Base-by-base conservation (phyloP, 1,284 basidiomycete genomes). In the Trichosporon sp. region DNA sequence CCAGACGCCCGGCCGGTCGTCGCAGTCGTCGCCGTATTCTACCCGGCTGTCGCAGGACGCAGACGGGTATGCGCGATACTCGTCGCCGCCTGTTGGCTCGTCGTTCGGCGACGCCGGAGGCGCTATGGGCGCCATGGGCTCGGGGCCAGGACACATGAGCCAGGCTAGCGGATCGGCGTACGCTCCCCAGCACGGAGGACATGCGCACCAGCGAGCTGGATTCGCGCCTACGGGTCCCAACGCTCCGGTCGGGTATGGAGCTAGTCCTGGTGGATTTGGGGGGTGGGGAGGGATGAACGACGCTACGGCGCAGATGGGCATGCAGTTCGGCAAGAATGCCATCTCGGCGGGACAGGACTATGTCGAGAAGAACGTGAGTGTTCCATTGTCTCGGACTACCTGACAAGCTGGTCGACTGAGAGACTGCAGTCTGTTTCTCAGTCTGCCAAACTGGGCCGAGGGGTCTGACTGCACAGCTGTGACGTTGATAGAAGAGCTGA, bases 281-380 rank as follows among this genome's bases (percentile, higher is more conserved):
- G 62, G 56, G 8, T 78, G 77, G 72, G 66, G 69, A 9, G 74
- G 73, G 0, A 85, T 98, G 80, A 90, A 97, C 78, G 91, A 94
- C 76, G 88, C 92, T 3, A 98, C 96, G 2, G 90, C 95, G 0
- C 91, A 96, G 80, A 90, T 99, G 81, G 93, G 95, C 32, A 90
- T 99, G 85, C 95, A 98, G 79, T 88, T 99, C 54, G 94, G 95
- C 5, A 88, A 89, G 71, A 93, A 87, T 70, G 94, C 95, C 0
- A 90, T 97, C 1, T 87, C 88, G 13, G 95, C 93, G 0, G 95
- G 95, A 0, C 93, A 95, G 75, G 92, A 95, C 64, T 99, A 99
- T 70, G 88, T 99, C 37, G 91, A 95, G 80, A 90, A 89, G 81
- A 97, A 98, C 78, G 91, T 94, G 71, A 68, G 88, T 83, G n/a